Evolutionary conservation across 441 rosid genomes (phyloP), one percentile per base, ranked within the genome.

Genomic region (Syzygium syzygioides): DNA sequence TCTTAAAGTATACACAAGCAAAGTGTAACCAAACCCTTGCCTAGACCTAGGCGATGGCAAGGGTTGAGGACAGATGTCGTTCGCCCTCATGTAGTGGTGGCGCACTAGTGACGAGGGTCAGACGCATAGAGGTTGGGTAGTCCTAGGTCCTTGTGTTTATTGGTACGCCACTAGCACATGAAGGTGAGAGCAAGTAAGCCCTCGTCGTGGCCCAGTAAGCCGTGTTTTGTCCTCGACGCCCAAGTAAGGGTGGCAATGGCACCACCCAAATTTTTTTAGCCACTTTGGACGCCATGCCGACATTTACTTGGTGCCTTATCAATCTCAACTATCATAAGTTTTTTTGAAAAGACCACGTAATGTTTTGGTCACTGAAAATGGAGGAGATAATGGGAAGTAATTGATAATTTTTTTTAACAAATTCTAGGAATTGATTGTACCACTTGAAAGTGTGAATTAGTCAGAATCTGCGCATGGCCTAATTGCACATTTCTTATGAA

Each of bases 141-240:
- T 56, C 60, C 14, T 56, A 57, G 60, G 60, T 56, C 28, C 60
- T 9, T 9, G 14, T 57, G 62, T 57, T 57, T 9, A 25, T 57
- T 25, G 62, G n/a, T 57, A 28, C n/a, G 1, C n/a, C 62, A 10
- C 62, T 1, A 4, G 5, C 62, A 25, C 62, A 25, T 25, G 1
- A 57, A 57, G 14, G 62, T 4, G 4, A 4, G 62, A 57, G n/a
- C 62, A 9, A 57, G 59, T 55, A 55, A 55, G 19, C 57, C 57
- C 57, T 55, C 57, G 7, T 55, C 1, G 4, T 55, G 20, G 26
- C 59, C 26, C 11, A 1, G 0, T 2, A 7, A 55, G 0, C 2
- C 2, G 55, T 4, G 45, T 41, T 41, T 23, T 25, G 62, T 57
- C 12, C 13, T 57, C 1, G 5, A 56, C 3, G 13, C 60, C 28